phyloP scores from a whole-genome alignment of 1,284 basidiomycete species.

The Tremellales sp. region DNA sequence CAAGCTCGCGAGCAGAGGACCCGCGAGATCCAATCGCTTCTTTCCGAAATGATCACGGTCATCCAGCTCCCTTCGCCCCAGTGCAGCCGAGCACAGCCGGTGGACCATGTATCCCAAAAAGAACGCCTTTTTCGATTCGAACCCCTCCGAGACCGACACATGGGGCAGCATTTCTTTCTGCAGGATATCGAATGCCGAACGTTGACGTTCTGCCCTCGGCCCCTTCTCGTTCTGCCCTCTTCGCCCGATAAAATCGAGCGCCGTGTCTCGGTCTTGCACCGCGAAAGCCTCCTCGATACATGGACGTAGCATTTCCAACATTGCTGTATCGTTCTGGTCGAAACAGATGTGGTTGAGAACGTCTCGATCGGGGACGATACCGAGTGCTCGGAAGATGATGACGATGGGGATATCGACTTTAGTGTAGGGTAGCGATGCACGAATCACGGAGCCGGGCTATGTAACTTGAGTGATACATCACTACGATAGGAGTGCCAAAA shows the following conservation, averaged over 20 bases:
- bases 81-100: conserved; percentile 83
- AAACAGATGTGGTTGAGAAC: conserved; percentile 99
- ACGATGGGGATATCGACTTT: conserved; percentile 98
- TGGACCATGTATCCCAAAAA: conserved; percentile 99
- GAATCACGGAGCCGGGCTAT: conserved; percentile 88
- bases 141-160: conserved; percentile 92
- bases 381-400: conserved; percentile 96
- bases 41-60: conserved; percentile 99
- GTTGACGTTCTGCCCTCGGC: conserved; percentile 84
- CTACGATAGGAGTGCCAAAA: neutral
- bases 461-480: too few relatives aligned
- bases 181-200: conserved; percentile 95
- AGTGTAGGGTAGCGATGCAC: conserved; percentile 96
- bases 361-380: conserved; percentile 96
- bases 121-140: conserved; percentile 97
- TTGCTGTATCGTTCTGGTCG: conserved; percentile 90
- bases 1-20: conserved; percentile 87
- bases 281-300: conserved; percentile 99
- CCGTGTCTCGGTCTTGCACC: conserved; percentile 88
- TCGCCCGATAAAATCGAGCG: conserved; percentile 96
- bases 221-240: conserved; percentile 94
- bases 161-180: conserved; percentile 99
- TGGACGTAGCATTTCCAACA: conserved; percentile 98
- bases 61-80: conserved; percentile 92
- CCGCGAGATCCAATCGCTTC: conserved; percentile 93